Evolutionary conservation across 768 basidiomycete species (phyloP).

Genomic region (Suillus brevipes): DNA sequence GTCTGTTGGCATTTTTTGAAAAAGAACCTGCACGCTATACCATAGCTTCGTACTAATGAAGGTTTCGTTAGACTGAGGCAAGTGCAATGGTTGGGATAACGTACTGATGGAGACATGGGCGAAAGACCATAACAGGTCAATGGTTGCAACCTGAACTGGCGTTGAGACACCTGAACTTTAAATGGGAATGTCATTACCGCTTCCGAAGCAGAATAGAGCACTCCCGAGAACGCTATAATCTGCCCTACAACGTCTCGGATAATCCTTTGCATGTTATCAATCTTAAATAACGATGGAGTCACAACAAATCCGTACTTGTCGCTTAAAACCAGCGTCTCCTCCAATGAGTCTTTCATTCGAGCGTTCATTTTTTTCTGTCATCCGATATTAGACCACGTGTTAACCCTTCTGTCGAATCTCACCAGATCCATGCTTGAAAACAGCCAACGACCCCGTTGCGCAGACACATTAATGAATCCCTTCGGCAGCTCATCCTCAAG

Average conservation of each 20-base stretch:
- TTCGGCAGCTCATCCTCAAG: conserved; percentile 58
- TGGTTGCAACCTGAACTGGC: conserved; percentile 64
- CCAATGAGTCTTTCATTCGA: conserved; percentile 86
- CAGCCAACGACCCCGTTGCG: conserved; percentile 68
- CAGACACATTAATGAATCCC: conserved; percentile 67
- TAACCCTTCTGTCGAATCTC: conserved; percentile 19
- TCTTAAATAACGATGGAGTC: neutral
- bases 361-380: conserved; percentile 83
- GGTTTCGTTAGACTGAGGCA: conserved; percentile 1
- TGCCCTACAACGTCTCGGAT: conserved; percentile 75
- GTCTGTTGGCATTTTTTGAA: neutral
- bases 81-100: conserved; percentile 23
- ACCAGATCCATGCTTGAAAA: conserved; percentile 87
- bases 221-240: conserved; percentile 71
- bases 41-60: conserved; percentile 49
- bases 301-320: conserved; percentile 52
- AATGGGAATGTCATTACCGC: conserved; percentile 47
- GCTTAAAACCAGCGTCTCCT: conserved; percentile 85
- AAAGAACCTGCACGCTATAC: conserved; percentile 24
- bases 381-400: neutral
- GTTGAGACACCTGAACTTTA: neutral
- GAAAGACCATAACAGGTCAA: conserved; percentile 91
- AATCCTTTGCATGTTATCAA: conserved; percentile 48
- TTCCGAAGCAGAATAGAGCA: conserved; percentile 88
- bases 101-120: conserved; percentile 79